These are phyloP conservation scores for Funneliformis geosporum DNA, from an alignment of 192 early-diverging fungal genomes.

Conservation along the genomic window DNA sequence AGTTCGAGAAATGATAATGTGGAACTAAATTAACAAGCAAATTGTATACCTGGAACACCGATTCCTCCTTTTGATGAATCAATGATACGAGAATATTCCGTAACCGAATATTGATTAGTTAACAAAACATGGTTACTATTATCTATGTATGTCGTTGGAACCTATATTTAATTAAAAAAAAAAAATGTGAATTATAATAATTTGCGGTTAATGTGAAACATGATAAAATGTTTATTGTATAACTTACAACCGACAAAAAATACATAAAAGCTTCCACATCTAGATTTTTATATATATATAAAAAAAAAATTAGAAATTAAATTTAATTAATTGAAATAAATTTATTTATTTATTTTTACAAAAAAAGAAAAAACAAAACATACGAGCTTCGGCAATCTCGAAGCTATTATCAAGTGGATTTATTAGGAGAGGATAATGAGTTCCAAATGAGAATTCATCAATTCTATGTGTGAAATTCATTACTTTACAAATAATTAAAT, in stretches of 20 bases:
- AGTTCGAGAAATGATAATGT: not conserved
- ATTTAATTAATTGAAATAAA: not conserved
- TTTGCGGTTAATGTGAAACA: not conserved
- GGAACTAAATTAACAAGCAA: not conserved
- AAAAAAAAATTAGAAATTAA: too few relatives aligned
- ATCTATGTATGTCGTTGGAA: constrained; percentile 77
- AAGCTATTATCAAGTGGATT: constrained; percentile 87
- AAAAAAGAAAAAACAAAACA: constrained; percentile 15
- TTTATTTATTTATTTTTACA: not conserved
- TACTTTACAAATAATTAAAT: constrained; percentile 40
- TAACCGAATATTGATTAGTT: constrained; percentile 97
- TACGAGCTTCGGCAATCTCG: constrained; percentile 63
- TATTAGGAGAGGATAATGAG: constrained; percentile 75
- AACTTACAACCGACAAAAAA: constrained; percentile 78
- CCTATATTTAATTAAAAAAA: constrained; percentile 31
- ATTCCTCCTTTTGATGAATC: constrained; percentile 33
- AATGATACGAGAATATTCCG: constrained; percentile 61
- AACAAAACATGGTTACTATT: constrained; percentile 51
- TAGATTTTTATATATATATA: too few relatives aligned
- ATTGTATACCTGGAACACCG: constrained; percentile 39
- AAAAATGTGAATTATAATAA: not conserved
- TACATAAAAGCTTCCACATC: constrained; percentile 83
- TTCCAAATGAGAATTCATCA: constrained; percentile 89
- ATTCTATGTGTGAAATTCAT: constrained; percentile 96
- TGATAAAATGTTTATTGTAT: not conserved